phyloP scores from a whole-genome alignment of 1,139 yeast species.

The Hemisphaericaspora lyxosophila region DNA sequence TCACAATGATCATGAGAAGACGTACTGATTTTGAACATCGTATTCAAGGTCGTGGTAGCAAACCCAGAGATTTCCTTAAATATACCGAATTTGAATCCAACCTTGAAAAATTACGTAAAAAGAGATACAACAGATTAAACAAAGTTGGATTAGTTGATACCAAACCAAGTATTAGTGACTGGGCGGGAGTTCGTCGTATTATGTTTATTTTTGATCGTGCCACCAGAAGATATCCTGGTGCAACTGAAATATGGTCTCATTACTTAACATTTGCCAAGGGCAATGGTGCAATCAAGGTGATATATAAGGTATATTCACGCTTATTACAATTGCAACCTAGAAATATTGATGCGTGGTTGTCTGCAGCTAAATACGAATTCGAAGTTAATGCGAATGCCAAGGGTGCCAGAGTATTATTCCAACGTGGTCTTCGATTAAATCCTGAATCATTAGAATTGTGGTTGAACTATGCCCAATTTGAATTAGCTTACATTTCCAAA shows the following conservation, averaged over 20 bases:
- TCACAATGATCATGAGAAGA: constrained; percentile 83
- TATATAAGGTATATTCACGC: constrained; percentile 78
- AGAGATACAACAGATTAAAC: constrained; percentile 65
- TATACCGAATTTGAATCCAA: constrained; percentile 82
- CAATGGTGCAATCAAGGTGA: constrained; percentile 72
- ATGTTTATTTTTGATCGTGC: constrained; percentile 84
- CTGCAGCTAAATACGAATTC: constrained; percentile 93
- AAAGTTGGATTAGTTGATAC: constrained; percentile 51
- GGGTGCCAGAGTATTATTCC: constrained; percentile 85
- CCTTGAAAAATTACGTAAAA: constrained; percentile 73
- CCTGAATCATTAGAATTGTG: constrained; percentile 72
- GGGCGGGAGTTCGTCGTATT: constrained; percentile 84
- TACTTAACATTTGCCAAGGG: constrained; percentile 73
- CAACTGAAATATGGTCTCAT: constrained; percentile 73
- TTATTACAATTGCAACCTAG: constrained; percentile 88
- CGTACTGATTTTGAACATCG: constrained; percentile 96
- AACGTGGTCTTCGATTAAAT: constrained; percentile 81
- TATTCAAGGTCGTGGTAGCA: constrained; percentile 79
- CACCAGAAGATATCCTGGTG: constrained; percentile 75
- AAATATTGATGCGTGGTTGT: constrained; percentile 86
- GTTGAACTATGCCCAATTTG: constrained; percentile 86
- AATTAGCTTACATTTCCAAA: constrained; percentile 80
- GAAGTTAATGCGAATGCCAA: constrained; percentile 85
- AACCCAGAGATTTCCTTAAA: constrained; percentile 71
- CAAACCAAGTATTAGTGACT: constrained; percentile 71